phyloP scores from a whole-genome alignment of 805 yeast species.

The Candida incommunis region DNA sequence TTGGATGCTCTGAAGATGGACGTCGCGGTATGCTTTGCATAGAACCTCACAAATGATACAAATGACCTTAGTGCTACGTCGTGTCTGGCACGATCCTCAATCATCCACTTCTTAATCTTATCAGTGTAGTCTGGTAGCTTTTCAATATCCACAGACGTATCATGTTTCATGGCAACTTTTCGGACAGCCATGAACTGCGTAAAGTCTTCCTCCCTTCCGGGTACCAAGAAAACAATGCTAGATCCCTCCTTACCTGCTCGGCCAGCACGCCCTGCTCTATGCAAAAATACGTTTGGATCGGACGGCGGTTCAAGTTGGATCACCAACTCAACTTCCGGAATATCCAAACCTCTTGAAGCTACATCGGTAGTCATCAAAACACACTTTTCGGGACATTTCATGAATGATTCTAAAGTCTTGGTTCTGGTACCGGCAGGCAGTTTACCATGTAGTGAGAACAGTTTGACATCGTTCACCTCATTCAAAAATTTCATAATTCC shows the following conservation, averaged over 20 bases:
- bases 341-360: constrained; percentile 95
- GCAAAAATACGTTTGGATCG: constrained; percentile 82
- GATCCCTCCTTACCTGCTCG: constrained; percentile 76
- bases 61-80: constrained; percentile 70
- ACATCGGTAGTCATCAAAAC: constrained; percentile 88
- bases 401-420: constrained; percentile 52
- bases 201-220: constrained; percentile 70
- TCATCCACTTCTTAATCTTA: constrained; percentile 37
- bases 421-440: constrained; percentile 66
- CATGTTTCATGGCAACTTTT: constrained; percentile 35
- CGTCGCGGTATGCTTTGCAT: constrained; percentile 74
- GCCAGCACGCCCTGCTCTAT: constrained; percentile 92
- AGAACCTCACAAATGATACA: constrained; percentile 71
- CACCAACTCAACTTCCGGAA: constrained; percentile 87
- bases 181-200: constrained; percentile 69
- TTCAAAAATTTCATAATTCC: constrained; percentile 9
- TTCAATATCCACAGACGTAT: constrained; percentile 5
- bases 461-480: constrained; percentile 21
- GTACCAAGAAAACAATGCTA: constrained; percentile 59
- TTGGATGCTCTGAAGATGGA: constrained; percentile 70
- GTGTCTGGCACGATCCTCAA: constrained; percentile 65
- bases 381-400: constrained; percentile 32
- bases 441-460: constrained; percentile 84
- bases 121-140: constrained; percentile 9
- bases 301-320: constrained; percentile 93